Evolutionary conservation across 371 early-diverging fungal species (phyloP).

Genomic region (Batrachochytrium dendrobatidis): DNA sequence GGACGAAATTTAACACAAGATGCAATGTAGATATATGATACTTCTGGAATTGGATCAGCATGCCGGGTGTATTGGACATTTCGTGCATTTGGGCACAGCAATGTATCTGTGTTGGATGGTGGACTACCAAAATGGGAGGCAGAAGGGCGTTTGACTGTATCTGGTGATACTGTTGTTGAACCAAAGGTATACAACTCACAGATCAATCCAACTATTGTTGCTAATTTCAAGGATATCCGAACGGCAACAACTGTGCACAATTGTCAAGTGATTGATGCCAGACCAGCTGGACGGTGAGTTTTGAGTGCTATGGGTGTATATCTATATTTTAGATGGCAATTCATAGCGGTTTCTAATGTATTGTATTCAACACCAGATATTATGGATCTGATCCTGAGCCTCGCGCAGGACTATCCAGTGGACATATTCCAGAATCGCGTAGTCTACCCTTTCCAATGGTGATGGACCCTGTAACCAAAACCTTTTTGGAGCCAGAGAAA

Average conservation of each 20-base stretch:
- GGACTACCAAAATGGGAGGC: constrained; percentile 75
- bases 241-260: constrained; percentile 25
- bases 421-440: constrained; percentile 79
- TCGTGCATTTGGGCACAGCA: constrained; percentile 71
- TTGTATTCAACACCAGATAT: constrained; percentile 39
- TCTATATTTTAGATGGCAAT: not conserved
- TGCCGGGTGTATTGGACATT: constrained; percentile 44
- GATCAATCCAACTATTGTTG: constrained; percentile 41
- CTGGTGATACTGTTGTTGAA: constrained; percentile 15
- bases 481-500: constrained; percentile 21
- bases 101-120: constrained; percentile 80
- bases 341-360: not conserved
- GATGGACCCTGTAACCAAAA: constrained; percentile 24
- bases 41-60: constrained; percentile 33
- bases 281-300: constrained; percentile 48
- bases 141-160: constrained; percentile 45
- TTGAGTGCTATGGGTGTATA: not conserved
- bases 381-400: constrained; percentile 76
- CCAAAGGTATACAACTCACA: constrained; percentile 40
- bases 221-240: constrained; percentile 51
- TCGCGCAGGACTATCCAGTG: constrained; percentile 70
- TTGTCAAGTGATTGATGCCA: constrained; percentile 72
- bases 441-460: constrained; percentile 61
- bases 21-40: constrained; percentile 27
- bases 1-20: not conserved